Base-by-base conservation (phyloP, 371 early-diverging fungal species). In the Lichtheimia ramosa region DNA sequence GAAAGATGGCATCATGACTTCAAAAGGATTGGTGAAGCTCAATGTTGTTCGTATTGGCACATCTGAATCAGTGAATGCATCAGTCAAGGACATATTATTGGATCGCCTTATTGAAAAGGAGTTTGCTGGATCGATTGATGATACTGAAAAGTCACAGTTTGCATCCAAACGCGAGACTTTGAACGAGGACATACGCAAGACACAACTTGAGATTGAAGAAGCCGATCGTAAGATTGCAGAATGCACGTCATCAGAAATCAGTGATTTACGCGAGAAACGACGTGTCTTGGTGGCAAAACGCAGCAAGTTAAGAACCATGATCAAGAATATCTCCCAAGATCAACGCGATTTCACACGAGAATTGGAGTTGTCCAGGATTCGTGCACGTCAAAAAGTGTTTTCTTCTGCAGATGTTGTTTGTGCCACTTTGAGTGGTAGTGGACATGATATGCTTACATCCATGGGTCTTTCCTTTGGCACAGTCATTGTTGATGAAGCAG, bases 401-500 rank as follows among this genome's bases (percentile, higher is more conserved):
- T 75, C 79, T 15, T 77, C 82, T 34, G 89, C 90, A 0, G 88
- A 92, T 67, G 81, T 93, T 28, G 82, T 94, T 8, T 88, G 92
- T 61, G 83, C 89, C 42, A 96, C 97, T 1, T 73, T 97, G 34
- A 88, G 90, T 64, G 92, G 91, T 5, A 90, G 92, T 60, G 97
- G 96, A 0, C 93, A 96, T 56, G 95, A 96, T 21, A 77, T 87
- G 61, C 65, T 96, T 46, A 77, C 85, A 0, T 71, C 76, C 24
- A 67, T 89, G 27, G 74, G 75, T 5, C 74, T 86, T 43, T 66
- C 82, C 3, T 93, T 94, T 64, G 87, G 89, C 16, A 88, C 89
- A 0, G 92, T 97, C 3, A 93, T 98, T 61, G 91, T 98, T 49
- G 98, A 99, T 71, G 99, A 99, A 75, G 99, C 99, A 0, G 96